phyloP scores from a whole-genome alignment of 352 stramenopile genomes.

The Halophytophthora polymorphica region DNA sequence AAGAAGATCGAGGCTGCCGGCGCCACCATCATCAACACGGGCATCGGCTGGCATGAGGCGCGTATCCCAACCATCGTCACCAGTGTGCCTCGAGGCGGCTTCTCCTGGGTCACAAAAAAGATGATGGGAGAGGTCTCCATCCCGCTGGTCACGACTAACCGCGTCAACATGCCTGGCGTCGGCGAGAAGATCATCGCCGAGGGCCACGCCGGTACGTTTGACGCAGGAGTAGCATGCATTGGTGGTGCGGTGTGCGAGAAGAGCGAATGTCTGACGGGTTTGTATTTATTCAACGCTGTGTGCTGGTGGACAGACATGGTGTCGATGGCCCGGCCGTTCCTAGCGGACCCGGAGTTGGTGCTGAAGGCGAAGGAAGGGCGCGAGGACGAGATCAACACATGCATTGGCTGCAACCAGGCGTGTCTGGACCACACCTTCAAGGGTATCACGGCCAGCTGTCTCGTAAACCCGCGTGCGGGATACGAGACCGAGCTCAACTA shows the following conservation, averaged over 20 bases:
- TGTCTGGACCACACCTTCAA: conserved; percentile 98
- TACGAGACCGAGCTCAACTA: conserved; percentile 93
- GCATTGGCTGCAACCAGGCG: conserved; percentile 95
- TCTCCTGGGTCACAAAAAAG: conserved; percentile 93
- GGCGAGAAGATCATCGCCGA: conserved; percentile 88
- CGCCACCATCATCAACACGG: conserved; percentile 97
- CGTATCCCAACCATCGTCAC: conserved; percentile 97
- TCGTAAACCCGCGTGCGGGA: conserved; percentile 95
- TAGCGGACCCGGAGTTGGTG: conserved; percentile 95
- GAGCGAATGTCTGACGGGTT: neutral
- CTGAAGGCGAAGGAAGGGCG: conserved; percentile 88
- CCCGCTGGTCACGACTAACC: conserved; percentile 95
- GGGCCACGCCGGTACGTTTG: conserved; percentile 52
- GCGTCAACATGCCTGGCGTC: conserved; percentile 95
- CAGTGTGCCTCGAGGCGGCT: conserved; percentile 92
- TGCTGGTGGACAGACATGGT: conserved; percentile 49
- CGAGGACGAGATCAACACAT: conserved; percentile 97
- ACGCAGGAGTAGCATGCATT: neutral
- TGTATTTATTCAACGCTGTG: neutral
- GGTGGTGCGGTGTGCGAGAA: neutral
- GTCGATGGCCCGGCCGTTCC: conserved; percentile 90
- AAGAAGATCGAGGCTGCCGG: conserved; percentile 90
- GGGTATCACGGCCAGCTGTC: conserved; percentile 91
- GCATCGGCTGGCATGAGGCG: conserved; percentile 98
- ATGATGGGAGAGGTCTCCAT: conserved; percentile 87